Conservation (phyloP, 2,329 filamentous ascomycete genomes). For the Fusarium pseudoanthophilum region DNA sequence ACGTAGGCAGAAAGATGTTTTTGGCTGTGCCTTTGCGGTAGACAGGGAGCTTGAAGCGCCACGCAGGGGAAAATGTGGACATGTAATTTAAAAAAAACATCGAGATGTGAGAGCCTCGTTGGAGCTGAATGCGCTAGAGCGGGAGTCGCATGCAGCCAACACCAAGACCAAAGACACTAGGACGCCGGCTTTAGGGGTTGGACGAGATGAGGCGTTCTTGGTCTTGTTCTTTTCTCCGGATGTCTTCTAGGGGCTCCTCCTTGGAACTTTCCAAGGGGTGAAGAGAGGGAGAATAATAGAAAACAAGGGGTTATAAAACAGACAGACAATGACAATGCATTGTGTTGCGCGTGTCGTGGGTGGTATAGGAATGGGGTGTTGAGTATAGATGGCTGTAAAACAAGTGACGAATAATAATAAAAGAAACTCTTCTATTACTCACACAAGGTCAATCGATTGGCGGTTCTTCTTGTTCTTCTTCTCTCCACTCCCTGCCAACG, state of each 20-base stretch:
- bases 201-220: background rate
- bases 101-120: slow-evolving; percentile 1
- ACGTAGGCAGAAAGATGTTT: slow-evolving; percentile 34
- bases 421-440: slow-evolving; percentile 23
- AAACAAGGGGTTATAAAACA: slow-evolving; percentile 3
- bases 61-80: slow-evolving; percentile 45
- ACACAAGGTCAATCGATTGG: slow-evolving; percentile 39
- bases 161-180: slow-evolving; percentile 4
- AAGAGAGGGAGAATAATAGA: background rate
- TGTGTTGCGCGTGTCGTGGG: background rate
- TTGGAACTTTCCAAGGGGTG: background rate
- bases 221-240: background rate
- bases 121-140: slow-evolving; percentile 12
- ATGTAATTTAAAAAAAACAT: slow-evolving; percentile 42
- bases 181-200: background rate
- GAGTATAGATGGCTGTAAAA: background rate
- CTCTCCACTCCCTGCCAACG: slow-evolving; percentile 22
- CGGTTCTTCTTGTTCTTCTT: slow-evolving; percentile 16
- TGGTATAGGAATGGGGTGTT: slow-evolving; percentile 10
- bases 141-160: slow-evolving; percentile 22
- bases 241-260: background rate
- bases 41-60: slow-evolving; percentile 38
- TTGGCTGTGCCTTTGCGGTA: slow-evolving; percentile 37
- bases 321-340: slow-evolving; percentile 1
- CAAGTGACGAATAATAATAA: slow-evolving; percentile 6